Base-by-base conservation (phyloP, 305 asterid species). In the Rubia balearica region DNA sequence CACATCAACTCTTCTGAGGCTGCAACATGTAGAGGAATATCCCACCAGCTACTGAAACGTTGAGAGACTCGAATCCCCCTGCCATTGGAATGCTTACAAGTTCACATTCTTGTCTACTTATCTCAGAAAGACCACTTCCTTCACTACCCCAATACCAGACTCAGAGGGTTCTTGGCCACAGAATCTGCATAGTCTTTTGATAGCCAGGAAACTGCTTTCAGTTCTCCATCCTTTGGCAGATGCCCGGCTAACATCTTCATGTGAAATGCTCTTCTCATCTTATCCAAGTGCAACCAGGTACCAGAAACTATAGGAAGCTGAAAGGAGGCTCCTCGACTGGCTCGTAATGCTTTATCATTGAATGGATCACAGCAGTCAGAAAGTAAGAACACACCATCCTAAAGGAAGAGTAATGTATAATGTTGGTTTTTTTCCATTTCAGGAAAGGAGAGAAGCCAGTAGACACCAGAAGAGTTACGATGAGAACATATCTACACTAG, bases 331-430 rank as follows among this genome's bases (percentile, higher is more conserved):
- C 96, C 97, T 40, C 97, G 85, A 73, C 95, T 80, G 46, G 97
- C 97, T 74, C 98, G 78, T 21, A 91, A 78, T 27, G 90, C 92
- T 81, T 93, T 93, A 70, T 93, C 98, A 24, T 94, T 94, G 89
- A 94, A 91, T 64, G 98, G 97, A 75, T 94, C 98, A 75, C 98
- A 94, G 75, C 98, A 94, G 11, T 97, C 96, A 6, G 96, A 90
- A 66, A 94, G 95, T 63, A 91, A 84, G 78, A 86, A 85, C 48
- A 88, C 88, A 5, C 97, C 97, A 27, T 84, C 91, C 98, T 94
- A 78, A 63, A 71, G 71, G 72, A 43, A 69, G 69, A 22, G 33
- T 8, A 51, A 30, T 67, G 67, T 13, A 48, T 33, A 8, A 49
- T 24, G 40, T 65, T 22, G 48, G 61, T 17, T 6, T 60, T 55